phyloP scores from a whole-genome alignment of 495 filamentous ascomycete genomes.

The Talaromyces adpressus region DNA sequence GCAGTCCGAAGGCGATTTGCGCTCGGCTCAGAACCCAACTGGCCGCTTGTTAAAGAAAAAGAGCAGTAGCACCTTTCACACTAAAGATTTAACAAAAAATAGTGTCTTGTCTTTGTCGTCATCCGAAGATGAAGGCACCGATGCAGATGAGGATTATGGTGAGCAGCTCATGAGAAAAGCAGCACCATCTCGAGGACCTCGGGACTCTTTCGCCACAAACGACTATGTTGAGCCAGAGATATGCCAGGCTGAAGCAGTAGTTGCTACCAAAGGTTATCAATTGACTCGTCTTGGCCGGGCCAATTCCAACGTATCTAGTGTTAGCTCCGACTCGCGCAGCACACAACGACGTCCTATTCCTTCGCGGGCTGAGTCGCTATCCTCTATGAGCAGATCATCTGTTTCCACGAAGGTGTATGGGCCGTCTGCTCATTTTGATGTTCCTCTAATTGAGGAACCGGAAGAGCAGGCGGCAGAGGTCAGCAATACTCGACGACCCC shows the following conservation, averaged over 20 bases:
- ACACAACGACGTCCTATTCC: conserved; percentile 13
- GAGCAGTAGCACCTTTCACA: conserved; percentile 38
- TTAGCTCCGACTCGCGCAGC: conserved; percentile 24
- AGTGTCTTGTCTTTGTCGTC: conserved; percentile 53
- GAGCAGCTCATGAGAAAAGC: background rate
- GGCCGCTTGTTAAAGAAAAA: conserved; percentile 27
- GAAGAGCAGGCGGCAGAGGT: background rate
- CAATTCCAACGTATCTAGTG: conserved; percentile 16
- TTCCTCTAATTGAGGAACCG: conserved; percentile 1
- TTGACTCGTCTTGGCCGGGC: conserved; percentile 24
- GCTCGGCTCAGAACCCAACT: conserved; percentile 11
- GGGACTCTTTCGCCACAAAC: conserved; percentile 34
- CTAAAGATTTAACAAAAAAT: conserved; percentile 38
- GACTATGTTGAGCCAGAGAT: conserved; percentile 35
- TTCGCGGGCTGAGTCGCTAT: conserved; percentile 16
- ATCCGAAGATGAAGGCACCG: conserved; percentile 37
- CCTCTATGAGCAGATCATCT: conserved; percentile 23
- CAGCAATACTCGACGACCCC: background rate
- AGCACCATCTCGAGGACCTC: background rate
- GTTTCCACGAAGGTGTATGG: conserved; percentile 10
- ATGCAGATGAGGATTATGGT: conserved; percentile 6
- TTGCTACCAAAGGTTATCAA: conserved; percentile 22
- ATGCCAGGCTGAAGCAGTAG: conserved; percentile 33
- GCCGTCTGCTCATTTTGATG: background rate
- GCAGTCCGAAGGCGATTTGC: conserved; percentile 12